These are phyloP conservation scores for Stephania yunnanensis DNA, from an alignment of 164 flowering plant species.

Conservation along the genomic window DNA sequence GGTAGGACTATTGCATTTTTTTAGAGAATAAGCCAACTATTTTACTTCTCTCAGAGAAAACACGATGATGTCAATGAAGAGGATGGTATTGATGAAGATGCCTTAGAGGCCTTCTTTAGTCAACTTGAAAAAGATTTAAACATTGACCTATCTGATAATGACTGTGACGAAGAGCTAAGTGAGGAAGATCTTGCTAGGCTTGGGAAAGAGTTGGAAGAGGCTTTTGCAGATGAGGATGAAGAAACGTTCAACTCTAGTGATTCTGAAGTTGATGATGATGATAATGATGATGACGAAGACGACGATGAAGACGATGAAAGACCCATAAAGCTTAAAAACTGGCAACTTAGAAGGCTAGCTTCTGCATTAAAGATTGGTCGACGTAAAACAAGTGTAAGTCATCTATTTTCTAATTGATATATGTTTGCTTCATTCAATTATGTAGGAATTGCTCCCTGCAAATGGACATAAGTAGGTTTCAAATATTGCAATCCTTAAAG, in stretches of 20 bases:
- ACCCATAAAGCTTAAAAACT: constrained; percentile 63
- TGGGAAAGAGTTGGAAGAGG: constrained; percentile 62
- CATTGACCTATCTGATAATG: constrained; percentile 42
- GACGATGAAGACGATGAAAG: constrained; percentile 55
- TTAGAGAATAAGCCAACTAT: neutral
- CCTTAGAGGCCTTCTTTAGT: constrained; percentile 71
- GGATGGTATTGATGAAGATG: constrained; percentile 67
- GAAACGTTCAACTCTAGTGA: constrained; percentile 19
- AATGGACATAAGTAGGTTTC: neutral
- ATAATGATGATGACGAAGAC: constrained; percentile 45
- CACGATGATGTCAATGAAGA: constrained; percentile 18
- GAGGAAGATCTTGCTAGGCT: constrained; percentile 80
- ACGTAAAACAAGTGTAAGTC: constrained; percentile 77
- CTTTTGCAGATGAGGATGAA: constrained; percentile 47
- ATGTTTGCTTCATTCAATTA: neutral
- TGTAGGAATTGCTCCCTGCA: neutral
- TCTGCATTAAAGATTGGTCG: constrained; percentile 78
- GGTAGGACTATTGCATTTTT: neutral
- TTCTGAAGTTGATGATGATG: constrained; percentile 35
- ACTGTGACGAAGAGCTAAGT: constrained; percentile 57
- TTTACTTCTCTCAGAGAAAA: constrained; percentile 18
- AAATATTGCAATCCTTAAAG: neutral
- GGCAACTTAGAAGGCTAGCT: constrained; percentile 84
- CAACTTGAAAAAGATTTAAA: constrained; percentile 81
- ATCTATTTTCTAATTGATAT: neutral